Evolutionary conservation across 2,329 filamentous ascomycete species (phyloP), one percentile per base, ranked within the genome.

Genomic region (Metarhizium anisopliae): DNA sequence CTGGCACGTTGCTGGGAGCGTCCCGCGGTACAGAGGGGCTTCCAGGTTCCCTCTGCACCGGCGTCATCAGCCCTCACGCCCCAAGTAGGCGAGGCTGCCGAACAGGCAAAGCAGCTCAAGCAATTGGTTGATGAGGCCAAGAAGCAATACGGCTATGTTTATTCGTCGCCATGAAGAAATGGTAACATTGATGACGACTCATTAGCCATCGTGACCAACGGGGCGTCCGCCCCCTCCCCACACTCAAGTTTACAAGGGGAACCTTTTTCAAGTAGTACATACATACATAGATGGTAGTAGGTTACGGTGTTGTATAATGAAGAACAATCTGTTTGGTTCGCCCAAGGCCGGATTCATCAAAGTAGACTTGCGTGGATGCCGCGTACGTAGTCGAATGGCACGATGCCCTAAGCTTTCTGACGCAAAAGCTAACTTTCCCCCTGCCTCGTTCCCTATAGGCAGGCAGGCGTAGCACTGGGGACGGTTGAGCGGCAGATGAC

Each of bases 1-100:
- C 77, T 91, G 61, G 80, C 87, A 58, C 78, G 78, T 55, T 78
- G 95, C 73, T 74, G 82, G 42, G 77, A 80, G 55, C 79, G 89
- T 1, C 83, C 85, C 0, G 89, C 77, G 2, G 78, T 91, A 8
- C 82, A 90, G 70, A 89, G 85, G 70, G 90, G 88, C 6, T 76
- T 83, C 56, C 77, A 89, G 69, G 80, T 91, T 4, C 89, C 89
- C 1, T 74, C 78, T 16, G 77, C 72, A 13, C 78, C 88, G 60
- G n/a, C 32, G 18, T n/a, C 35, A 5, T 55, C 52, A 58, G 45
- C 45, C 3, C 45, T 49, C 45, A 30, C 8, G 45, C 45, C 45
- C 45, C 20, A 49, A 13, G 45, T 4, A 14, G 20, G 45, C 20
- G 45, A 49, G 45, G 45, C 25, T 6, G 25, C 59, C 16, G 61